A percentile compares a stretch with the other conserved stretches of the same genome.
Conservation (phyloP, 768 basidiomycete genomes). For the Hygrocybe punicea region DNA sequence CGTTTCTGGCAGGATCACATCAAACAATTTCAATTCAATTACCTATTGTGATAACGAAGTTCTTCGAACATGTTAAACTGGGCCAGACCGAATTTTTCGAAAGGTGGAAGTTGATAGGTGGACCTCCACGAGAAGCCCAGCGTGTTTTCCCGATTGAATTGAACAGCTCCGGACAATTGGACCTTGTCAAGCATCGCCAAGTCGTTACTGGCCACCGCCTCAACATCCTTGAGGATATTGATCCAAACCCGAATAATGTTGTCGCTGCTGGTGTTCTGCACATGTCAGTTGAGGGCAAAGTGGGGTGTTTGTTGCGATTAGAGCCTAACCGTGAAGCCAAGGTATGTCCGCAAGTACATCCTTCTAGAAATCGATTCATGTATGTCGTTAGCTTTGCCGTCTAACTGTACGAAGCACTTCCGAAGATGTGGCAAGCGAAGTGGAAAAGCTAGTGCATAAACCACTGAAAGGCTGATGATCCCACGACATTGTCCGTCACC, state of each 20-base stretch:
- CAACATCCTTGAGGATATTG: constrained; percentile 76
- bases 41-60: constrained; percentile 86
- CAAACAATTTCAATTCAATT: constrained; percentile 80
- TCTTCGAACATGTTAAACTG: constrained; percentile 90
- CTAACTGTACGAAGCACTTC: constrained; percentile 94
- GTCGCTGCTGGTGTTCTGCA: constrained; percentile 97
- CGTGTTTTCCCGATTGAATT: constrained; percentile 77
- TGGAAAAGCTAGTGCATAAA: constrained; percentile 54
- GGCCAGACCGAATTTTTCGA: constrained; percentile 89
- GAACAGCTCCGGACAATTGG: constrained; percentile 64
- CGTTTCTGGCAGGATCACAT: constrained; percentile 89
- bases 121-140: constrained; percentile 90
- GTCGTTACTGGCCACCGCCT: constrained; percentile 76
- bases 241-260: constrained; percentile 90
- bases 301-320: constrained; percentile 87
- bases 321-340: constrained; percentile 97
- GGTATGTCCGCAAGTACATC: constrained; percentile 42
- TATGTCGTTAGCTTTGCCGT: constrained; percentile 67
- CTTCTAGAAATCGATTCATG: not conserved
- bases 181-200: constrained; percentile 67
- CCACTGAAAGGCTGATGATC: constrained; percentile 34
- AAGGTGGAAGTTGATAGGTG: constrained; percentile 96
- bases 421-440: constrained; percentile 76
- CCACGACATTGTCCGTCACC: not conserved
- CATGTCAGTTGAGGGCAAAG: constrained; percentile 87